Conservation (phyloP, 371 early-diverging fungal species). For the Dinochytrium kinnereticum region DNA sequence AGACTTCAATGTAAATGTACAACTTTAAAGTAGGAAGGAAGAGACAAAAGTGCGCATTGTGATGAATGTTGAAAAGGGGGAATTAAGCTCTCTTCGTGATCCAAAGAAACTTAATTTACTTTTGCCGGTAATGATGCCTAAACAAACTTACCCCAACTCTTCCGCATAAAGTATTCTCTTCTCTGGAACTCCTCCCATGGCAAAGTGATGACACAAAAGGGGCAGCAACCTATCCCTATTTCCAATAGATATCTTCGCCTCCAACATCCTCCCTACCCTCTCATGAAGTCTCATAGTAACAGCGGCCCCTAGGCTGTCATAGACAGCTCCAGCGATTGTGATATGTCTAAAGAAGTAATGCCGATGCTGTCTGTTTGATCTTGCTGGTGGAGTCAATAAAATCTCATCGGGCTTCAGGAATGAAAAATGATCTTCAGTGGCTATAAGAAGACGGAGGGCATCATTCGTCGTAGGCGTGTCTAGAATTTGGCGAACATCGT, state of each 20-base stretch:
- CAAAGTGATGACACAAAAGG: background rate
- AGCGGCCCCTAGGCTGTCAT: background rate
- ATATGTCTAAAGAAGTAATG: background rate
- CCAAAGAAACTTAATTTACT: background rate
- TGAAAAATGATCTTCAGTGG: background rate
- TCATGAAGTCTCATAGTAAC: background rate
- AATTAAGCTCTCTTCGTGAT: too few relatives aligned
- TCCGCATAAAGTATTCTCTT: slow-evolving; percentile 3
- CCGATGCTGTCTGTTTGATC: background rate
- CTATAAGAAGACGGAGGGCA: background rate
- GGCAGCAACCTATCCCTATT: background rate
- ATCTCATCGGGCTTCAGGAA: background rate
- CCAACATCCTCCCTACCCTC: slow-evolving; percentile 1
- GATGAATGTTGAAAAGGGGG: too few relatives aligned
- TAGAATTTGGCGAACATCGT: background rate
- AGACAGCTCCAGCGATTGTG: background rate
- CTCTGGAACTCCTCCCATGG: background rate
- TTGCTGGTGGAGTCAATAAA: too few relatives aligned
- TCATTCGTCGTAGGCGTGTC: background rate
- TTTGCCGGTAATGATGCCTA: background rate
- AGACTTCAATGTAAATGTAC: too few relatives aligned
- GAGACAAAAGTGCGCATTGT: too few relatives aligned
- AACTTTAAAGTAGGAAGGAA: too few relatives aligned
- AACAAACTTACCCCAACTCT: slow-evolving; percentile 6
- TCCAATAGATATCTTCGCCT: background rate